Evolutionary conservation across 1,139 yeast genomes (phyloP), one percentile per base, ranked within the genome.

Genomic region (Protomyces arabidopsidicola): DNA sequence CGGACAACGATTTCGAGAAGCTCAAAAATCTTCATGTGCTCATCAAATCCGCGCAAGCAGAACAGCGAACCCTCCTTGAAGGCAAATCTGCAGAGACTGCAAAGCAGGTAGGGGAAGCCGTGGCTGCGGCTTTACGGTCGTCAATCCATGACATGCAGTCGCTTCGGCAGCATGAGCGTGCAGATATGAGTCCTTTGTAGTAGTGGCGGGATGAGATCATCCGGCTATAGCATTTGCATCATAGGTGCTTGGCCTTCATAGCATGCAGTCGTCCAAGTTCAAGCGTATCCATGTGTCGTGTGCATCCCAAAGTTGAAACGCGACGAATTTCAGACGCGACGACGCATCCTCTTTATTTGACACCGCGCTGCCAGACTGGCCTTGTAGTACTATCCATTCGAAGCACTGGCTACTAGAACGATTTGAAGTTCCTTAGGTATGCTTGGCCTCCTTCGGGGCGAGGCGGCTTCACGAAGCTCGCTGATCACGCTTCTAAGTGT

Each of bases 401-500:
- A 36, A n/a, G 42, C 42, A 36, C 16, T n/a, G 4, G 42, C 42
- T 36, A 6, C 9, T 1, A 27, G 31, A 27, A 2, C 31, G 31
- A 27, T 1, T 27, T 27, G 31, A 27, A 27, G 31, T 8, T 27
- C 31, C 31, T 4, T 27, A 2, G 6, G 18, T 3, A 42, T 42
- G 48, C 20, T 42, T 5, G 24, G 24, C 18, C 24, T 42, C 48
- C 14, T 16, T 8, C 20, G 48, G 48, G 24, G 24, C 24, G 48
- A 42, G 18, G 45, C 55, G 45, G 62, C 53, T 9, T 14, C 56
- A 31, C 53, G 62, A 16, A 20, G 51, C 27, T 55, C 53, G 16
- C 53, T 58, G n/a, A 55, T 56, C 31, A 58, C 56, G 27, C 45
- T 58, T 9, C 45, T 58, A 36, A 22, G 51, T 8, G 56, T 58